A percentile compares a stretch with the other conserved stretches of the same genome.
Conservation (phyloP, 768 basidiomycete species). For the Russula foetens region DNA sequence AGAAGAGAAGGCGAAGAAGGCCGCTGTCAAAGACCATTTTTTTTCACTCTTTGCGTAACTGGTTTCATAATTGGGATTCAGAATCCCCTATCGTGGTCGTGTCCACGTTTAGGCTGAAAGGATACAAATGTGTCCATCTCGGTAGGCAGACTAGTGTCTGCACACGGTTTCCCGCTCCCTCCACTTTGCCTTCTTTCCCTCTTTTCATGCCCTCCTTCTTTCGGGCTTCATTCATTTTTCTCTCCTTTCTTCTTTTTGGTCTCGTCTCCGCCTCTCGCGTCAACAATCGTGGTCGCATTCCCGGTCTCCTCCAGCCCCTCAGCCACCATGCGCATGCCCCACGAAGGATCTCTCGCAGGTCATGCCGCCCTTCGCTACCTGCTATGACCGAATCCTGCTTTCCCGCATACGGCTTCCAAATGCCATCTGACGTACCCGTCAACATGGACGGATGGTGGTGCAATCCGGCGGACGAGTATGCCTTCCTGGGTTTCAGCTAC, state of each 20-base stretch:
- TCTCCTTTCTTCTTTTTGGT: neutral
- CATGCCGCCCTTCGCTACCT: neutral
- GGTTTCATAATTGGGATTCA: no score
- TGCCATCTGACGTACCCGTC: constrained; percentile 43
- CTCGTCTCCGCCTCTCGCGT: neutral
- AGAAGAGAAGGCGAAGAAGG: no score
- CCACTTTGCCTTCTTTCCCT: neutral
- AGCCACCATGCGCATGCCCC: neutral
- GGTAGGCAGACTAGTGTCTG: neutral
- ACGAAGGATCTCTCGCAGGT: neutral
- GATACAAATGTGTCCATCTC: neutral
- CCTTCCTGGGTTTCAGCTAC: constrained; percentile 70
- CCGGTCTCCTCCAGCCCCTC: neutral
- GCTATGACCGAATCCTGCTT: constrained; percentile 25
- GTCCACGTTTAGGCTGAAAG: neutral
- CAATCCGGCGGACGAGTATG: constrained; percentile 51
- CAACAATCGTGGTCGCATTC: neutral
- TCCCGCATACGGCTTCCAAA: constrained; percentile 39
- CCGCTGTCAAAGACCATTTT: no score
- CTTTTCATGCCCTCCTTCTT: neutral
- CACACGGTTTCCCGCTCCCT: neutral
- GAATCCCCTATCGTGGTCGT: no score
- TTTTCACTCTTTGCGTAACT: no score
- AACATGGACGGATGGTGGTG: constrained; percentile 41
- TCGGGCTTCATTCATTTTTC: neutral